Evolutionary conservation across 768 basidiomycete species (phyloP), one percentile per base, ranked within the genome.

Genomic region (Lyophyllum decastes): DNA sequence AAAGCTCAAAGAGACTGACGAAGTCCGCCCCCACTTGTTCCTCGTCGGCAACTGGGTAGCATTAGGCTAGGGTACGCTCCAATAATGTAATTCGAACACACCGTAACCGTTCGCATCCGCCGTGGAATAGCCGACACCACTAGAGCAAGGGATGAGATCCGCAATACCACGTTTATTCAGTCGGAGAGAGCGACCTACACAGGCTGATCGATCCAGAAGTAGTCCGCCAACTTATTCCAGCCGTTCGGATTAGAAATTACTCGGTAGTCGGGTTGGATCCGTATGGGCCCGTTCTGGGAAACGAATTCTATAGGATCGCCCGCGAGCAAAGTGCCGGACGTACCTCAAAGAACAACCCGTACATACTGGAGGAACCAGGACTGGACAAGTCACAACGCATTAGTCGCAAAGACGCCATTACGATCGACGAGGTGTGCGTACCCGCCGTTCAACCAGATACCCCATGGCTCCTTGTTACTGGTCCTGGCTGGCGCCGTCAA

Each of bases 401-500:
- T 50, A 43, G 49, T 45, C 24, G 10, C 16, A n/a, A 46, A 24
- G 44, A 19, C 52, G 17, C 19, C 33, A 41, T 34, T 51, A 22
- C 33, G 11, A 21, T 52, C 26, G 11, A 46, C 48, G 22, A 45
- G 44, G 48, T 34, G 45, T 44, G 41, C 82, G 48, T 62, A 86
- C 85, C 87, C 88, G 72, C 88, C 89, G 58, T 89, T 88, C 24
- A 90, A 68, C 87, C 87, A 90, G 41, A 90, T 84, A 2, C 81
- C 81, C 89, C 89, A 89, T 1, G 89, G 88, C 19, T 84, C 74
- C 14, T 66, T 69, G 46, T 66, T 74, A 17, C 64, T 67, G n/a
- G 67, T 61, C 45, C 61, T 60, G 1, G 69, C 66, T 25, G 54
- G 66, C 10, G 66, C 70, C 10, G 83, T 88, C 49, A 90, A 71